Conservation (phyloP, 768 basidiomycete genomes). For the Pleurotus salmoneostramineus region DNA sequence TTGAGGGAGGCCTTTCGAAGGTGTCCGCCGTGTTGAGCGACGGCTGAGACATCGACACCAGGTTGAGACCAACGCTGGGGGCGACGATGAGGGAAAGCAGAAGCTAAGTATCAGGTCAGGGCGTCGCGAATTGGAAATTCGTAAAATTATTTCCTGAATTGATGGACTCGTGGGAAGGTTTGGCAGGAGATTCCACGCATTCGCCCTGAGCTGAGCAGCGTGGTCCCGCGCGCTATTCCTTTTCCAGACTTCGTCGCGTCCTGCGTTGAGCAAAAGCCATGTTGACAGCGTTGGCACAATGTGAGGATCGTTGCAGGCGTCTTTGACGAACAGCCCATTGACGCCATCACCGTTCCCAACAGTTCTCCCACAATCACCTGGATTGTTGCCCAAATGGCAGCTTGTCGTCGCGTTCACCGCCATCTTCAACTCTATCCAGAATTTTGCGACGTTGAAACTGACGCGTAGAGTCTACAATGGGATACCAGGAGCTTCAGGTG, state of each 20-base stretch:
- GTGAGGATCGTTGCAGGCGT: background rate
- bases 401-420: conserved; percentile 75
- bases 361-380: conserved; percentile 66
- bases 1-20: conserved; percentile 29
- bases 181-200: conserved; percentile 1
- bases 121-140: background rate
- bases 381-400: conserved; percentile 86
- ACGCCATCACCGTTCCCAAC: background rate
- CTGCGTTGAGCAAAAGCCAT: background rate
- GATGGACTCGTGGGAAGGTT: conserved; percentile 5
- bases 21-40: background rate
- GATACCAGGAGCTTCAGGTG: conserved; percentile 35
- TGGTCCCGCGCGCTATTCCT: background rate
- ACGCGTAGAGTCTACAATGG: conserved; percentile 75
- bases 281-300: background rate
- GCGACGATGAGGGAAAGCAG: conserved; percentile 20
- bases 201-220: background rate
- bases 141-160: background rate
- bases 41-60: conserved; percentile 7
- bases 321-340: background rate
- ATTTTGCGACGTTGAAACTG: conserved; percentile 71
- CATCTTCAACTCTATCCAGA: conserved; percentile 84
- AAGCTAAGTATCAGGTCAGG: background rate
- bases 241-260: background rate
- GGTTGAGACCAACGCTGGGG: conserved; percentile 20